These are phyloP conservation scores for Wickerhamiella allomyrinae DNA, from an alignment of 805 yeast genomes.

Conservation along the genomic window DNA sequence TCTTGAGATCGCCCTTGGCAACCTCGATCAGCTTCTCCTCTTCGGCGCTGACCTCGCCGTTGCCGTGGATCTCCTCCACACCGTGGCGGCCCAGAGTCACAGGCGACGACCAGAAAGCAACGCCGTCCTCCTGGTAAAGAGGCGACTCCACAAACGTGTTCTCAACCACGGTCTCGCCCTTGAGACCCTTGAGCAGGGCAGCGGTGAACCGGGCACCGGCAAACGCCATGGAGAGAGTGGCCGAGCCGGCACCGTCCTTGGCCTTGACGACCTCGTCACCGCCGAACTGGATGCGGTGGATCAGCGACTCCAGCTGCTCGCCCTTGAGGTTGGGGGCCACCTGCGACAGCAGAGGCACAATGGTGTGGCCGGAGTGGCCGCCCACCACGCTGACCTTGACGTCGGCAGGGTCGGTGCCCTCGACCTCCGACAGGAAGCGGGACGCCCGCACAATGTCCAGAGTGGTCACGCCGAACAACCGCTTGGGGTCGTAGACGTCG, in stretches of 20 bases:
- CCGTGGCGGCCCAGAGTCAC: constrained; percentile 90
- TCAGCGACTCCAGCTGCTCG: constrained; percentile 33
- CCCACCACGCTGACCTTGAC: constrained; percentile 64
- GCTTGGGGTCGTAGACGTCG: constrained; percentile 55
- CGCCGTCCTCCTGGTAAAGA: constrained; percentile 74
- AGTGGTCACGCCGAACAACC: constrained; percentile 78
- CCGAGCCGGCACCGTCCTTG: constrained; percentile 88
- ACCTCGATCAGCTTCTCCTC: constrained; percentile 73
- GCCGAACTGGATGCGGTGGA: constrained; percentile 86
- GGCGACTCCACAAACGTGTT: constrained; percentile 53
- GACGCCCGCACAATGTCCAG: constrained; percentile 81
- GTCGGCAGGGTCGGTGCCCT: constrained; percentile 33
- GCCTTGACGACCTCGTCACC: constrained; percentile 97
- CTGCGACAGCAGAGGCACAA: constrained; percentile 65
- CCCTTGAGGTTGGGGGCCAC: constrained; percentile 24
- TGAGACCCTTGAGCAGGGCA: constrained; percentile 32
- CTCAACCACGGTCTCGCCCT: constrained; percentile 34
- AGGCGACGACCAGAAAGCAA: constrained; percentile 90
- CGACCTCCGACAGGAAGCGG: constrained; percentile 52
- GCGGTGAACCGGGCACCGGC: constrained; percentile 78
- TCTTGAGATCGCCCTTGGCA: constrained; percentile 74
- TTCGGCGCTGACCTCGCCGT: constrained; percentile 60
- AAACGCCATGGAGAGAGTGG: constrained; percentile 90
- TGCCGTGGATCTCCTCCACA: constrained; percentile 63
- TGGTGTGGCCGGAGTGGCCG: constrained; percentile 92